These are phyloP conservation scores for Salix arbutifolia DNA, from an alignment of 345 rosid species.

Conservation along the genomic window DNA sequence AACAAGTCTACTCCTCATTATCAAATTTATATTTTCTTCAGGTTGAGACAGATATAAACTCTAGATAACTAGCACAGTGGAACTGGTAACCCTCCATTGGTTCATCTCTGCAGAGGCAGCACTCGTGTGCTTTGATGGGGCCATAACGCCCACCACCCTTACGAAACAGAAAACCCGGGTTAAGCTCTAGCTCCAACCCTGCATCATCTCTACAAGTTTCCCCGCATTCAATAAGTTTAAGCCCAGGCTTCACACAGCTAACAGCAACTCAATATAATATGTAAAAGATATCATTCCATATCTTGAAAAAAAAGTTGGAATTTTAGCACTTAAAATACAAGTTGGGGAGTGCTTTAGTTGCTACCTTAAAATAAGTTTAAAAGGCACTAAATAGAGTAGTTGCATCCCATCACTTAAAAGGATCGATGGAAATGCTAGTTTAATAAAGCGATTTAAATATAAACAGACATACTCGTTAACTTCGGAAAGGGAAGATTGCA, in stretches of 20 bases:
- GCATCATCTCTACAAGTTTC: too few relatives aligned
- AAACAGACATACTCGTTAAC: constrained; percentile 60
- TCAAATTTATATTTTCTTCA: too few relatives aligned
- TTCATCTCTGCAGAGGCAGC: too few relatives aligned
- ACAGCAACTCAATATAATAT: neutral
- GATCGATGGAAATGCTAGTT: neutral
- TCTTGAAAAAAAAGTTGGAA: neutral
- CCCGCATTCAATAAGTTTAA: neutral
- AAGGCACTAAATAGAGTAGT: neutral
- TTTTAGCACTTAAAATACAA: neutral
- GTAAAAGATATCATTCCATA: neutral
- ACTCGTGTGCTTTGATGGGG: too few relatives aligned
- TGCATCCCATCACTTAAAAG: neutral
- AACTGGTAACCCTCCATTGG: too few relatives aligned
- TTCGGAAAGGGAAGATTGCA: constrained; percentile 74
- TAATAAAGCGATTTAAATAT: constrained; percentile 3
- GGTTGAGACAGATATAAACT: too few relatives aligned
- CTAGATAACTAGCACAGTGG: too few relatives aligned
- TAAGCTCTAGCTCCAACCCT: too few relatives aligned
- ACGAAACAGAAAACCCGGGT: too few relatives aligned
- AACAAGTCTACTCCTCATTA: too few relatives aligned
- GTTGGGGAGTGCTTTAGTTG: neutral
- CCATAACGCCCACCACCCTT: too few relatives aligned
- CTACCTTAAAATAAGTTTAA: neutral
- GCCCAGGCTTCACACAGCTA: neutral